These are phyloP conservation scores for Coelastrella sp. DNA, from an alignment of 139 green algal genomes.

Conservation along the genomic window DNA sequence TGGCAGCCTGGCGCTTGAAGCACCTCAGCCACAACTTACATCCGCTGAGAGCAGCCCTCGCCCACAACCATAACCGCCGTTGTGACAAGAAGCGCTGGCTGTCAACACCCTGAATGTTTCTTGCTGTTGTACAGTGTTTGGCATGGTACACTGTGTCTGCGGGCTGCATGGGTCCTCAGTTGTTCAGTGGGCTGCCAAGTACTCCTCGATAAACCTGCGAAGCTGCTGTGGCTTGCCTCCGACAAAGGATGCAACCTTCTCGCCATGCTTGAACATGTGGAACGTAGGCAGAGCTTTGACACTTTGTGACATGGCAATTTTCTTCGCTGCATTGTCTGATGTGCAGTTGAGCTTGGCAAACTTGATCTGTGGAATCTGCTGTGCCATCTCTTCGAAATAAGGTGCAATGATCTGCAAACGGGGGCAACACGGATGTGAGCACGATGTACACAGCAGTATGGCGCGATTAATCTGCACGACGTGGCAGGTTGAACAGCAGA, in stretches of 20 bases:
- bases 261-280: conserved; percentile 25
- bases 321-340: conserved; percentile 25
- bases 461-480: neutral
- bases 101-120: no score
- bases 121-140: no score
- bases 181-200: neutral
- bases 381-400: conserved; percentile 22
- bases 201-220: conserved; percentile 23
- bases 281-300: conserved; percentile 50
- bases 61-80: neutral
- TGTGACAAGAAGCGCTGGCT: neutral
- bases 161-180: neutral
- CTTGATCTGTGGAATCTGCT: conserved; percentile 3
- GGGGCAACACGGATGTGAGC: neutral
- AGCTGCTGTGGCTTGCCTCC: conserved; percentile 31
- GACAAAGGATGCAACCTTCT: conserved; percentile 25
- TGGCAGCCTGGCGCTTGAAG: no score
- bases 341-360: conserved; percentile 48
- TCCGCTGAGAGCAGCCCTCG: neutral
- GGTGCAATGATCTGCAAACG: conserved; percentile 34
- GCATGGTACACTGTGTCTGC: neutral
- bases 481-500: neutral
- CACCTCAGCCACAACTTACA: no score
- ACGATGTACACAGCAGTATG: neutral
- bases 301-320: conserved; percentile 40